Evolutionary conservation across 371 early-diverging fungal genomes (phyloP), one percentile per base, ranked within the genome.

Genomic region (Mucor piriformis): DNA sequence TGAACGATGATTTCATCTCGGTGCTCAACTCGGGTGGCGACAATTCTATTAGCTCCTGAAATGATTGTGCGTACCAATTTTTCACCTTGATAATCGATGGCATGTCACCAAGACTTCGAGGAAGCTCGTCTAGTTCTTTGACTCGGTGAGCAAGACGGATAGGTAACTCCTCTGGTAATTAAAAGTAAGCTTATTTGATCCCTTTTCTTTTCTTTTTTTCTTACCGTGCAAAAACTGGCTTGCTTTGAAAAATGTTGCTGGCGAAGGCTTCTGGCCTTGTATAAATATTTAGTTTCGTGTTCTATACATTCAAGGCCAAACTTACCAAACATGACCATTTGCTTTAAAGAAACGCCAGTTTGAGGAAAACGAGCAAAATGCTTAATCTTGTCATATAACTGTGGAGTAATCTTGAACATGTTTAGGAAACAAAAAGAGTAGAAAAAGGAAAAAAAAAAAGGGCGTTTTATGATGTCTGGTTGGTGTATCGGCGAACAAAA

Each of bases 121-220:
- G 98, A 23, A 96, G 81, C 56, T 89, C 87, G 50, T 96, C 97
- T 35, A 98, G 83, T 71, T 98, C 98, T 43, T 95, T 94, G 15
- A 96, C 96, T 37, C 98, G 86, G 64, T 95, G 95, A 0, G 98
- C 96, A n/a, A 98, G 77, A 12, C 98, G 90, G 57, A 98, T 92
- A 15, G 97, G 96, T 43, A 98, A 76, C 73, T 98, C 98, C 81
- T 95, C 91, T 79, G 23, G n/a, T 1, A 42, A 21, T 51, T 23
- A 53, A 11, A 35, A 5, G 33, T 12, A 5, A 21, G 15, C 13
- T 32, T 32, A 4, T 32, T 49, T 49, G 6, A n/a, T 29, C 16
- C 10, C 27, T 40, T 6, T 2, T n/a, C 5, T 25, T 2, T 13
- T 35, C 16, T 37, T 21, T 15, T 40, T 63, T 37, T 35, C 15